Base-by-base conservation (phyloP, 371 early-diverging fungal genomes). In the Mucor velutinosus region DNA sequence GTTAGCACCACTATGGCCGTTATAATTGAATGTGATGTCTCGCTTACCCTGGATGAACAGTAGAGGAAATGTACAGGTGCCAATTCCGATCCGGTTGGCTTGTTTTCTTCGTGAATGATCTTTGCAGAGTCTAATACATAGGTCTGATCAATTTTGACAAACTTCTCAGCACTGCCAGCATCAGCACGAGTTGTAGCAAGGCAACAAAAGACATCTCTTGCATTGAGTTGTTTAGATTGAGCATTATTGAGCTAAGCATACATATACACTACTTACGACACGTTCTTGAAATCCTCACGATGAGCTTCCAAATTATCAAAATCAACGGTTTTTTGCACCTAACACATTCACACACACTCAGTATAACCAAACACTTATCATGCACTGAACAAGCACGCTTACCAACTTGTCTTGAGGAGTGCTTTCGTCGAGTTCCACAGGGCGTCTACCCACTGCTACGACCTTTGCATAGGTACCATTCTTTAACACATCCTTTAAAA, bases 61-160 rank as follows among this genome's bases (percentile, higher is more conserved):
- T 92, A 87, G 1, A 92, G 68, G 62, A 86, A 92, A 65, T 91
- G 91, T 8, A 87, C 82, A 37, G 81, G 79, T 32, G 80, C 73
- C 2, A 76, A 58, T 19, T 70, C 69, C 1, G 71, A 29, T 35
- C 69, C 71, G 35, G 75, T 72, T 6, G n/a, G 60, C 43, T 35
- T 78, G 74, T 91, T 92, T 49, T 87, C 85, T 80, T 84, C 88
- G 47, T 79, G 82, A 55, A 89, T 76, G 4, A 83, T 60, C 43
- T 87, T 88, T 15, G 91, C 91, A 14, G 91, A 76, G 35, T 87
- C 81, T 7, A 92, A 60, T 4, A 89, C 89, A 55, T 92, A 93
- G 32, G 84, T 87, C 62, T 92, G 93, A 65, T 93, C 94, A 61
- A 93, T 89, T 68, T 84, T 86, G 60, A 74, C 69, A 66, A 93